Conservation (phyloP, 805 yeast species). For the Groenewaldozyma tartarivorans region DNA sequence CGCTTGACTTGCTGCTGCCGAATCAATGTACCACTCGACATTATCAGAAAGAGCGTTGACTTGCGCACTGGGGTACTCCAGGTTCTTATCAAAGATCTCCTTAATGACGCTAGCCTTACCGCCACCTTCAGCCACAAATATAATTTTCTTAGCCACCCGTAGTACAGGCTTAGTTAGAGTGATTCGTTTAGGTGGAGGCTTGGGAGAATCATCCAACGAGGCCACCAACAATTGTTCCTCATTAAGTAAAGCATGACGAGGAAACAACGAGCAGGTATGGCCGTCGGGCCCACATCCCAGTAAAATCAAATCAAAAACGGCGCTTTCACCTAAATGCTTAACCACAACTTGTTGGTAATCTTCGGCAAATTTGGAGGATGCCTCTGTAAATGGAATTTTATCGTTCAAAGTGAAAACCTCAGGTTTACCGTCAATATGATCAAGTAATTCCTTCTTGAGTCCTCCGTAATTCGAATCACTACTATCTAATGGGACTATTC, state of each 20-base stretch:
- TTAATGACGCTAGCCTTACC: slow-evolving; percentile 67
- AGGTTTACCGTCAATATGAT: slow-evolving; percentile 40
- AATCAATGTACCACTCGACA: slow-evolving; percentile 78
- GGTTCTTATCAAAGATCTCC: slow-evolving; percentile 47
- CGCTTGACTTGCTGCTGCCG: too few relatives aligned
- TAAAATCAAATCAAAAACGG: slow-evolving; percentile 50
- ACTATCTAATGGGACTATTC: slow-evolving; percentile 74
- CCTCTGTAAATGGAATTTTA: slow-evolving; percentile 45
- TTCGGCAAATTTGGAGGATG: slow-evolving; percentile 46
- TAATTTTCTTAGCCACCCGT: slow-evolving; percentile 42
- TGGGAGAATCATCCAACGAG: slow-evolving; percentile 73
- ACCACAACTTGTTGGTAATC: slow-evolving; percentile 58
- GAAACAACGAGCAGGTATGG: slow-evolving; percentile 89
- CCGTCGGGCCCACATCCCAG: slow-evolving; percentile 96
- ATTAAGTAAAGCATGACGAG: slow-evolving; percentile 60
- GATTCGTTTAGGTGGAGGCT: slow-evolving; percentile 89
- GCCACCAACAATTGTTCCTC: slow-evolving; percentile 49
- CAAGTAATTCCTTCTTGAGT: slow-evolving; percentile 55
- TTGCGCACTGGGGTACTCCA: slow-evolving; percentile 52
- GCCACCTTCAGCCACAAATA: slow-evolving; percentile 85
- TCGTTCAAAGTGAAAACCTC: slow-evolving; percentile 59
- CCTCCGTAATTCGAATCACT: slow-evolving; percentile 81
- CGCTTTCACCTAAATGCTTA: slow-evolving; percentile 25
- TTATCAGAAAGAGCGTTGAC: slow-evolving; percentile 51
- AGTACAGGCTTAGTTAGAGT: slow-evolving; percentile 78